Percentiles rank a stretch among this genome's conserved stretches.
These are phyloP conservation scores for Acanthamoeba triangularis DNA, from an alignment of 208 protist genomes.

Conservation along the genomic window DNA sequence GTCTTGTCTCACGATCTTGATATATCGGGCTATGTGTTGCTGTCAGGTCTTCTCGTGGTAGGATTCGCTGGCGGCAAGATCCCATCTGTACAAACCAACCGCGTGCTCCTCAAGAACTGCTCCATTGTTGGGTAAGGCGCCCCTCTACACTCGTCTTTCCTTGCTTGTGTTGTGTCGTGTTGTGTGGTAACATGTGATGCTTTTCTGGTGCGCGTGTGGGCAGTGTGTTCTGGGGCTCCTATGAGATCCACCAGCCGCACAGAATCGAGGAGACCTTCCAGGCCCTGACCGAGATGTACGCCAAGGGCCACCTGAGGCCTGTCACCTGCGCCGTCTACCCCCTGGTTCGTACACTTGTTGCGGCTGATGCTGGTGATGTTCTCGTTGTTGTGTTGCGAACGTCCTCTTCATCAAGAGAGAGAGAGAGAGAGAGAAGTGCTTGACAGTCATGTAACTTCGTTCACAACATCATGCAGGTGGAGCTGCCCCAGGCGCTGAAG, in stretches of 20 bases:
- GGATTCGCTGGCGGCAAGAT: slow-evolving; percentile 58
- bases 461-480: neutral
- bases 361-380: no score
- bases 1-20: neutral
- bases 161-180: no score
- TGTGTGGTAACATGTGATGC: no score
- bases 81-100: slow-evolving; percentile 8
- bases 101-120: slow-evolving; percentile 64
- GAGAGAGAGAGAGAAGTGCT: no score
- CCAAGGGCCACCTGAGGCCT: slow-evolving; percentile 9
- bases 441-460: neutral
- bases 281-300: neutral
- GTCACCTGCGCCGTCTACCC: slow-evolving; percentile 35
- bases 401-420: no score
- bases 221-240: slow-evolving; percentile 71
- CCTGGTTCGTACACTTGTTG: neutral
- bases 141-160: neutral
- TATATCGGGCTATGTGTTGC: no score
- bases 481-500: slow-evolving; percentile 1
- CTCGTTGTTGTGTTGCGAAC: no score
- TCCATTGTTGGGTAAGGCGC: slow-evolving; percentile 15
- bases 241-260: slow-evolving; percentile 20
- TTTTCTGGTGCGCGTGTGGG: no score
- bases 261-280: slow-evolving; percentile 34
- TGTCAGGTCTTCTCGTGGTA: slow-evolving; percentile 25